Conservation (phyloP, 441 rosid species). For the Flueggea neowawraea region DNA sequence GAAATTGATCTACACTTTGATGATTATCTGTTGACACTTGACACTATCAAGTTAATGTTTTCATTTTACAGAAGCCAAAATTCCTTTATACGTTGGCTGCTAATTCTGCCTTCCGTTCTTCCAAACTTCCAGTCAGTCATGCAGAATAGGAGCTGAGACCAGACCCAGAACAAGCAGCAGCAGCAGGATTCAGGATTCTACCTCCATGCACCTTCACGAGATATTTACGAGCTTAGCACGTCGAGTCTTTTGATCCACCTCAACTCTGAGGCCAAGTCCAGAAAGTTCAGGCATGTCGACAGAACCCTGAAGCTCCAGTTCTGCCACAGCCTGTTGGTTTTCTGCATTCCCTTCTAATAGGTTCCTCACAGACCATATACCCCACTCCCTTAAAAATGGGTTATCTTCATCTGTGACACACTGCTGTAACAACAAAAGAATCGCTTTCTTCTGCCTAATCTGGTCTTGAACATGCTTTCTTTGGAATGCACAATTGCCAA, state of each 20-base stretch:
- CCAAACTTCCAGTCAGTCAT: no score
- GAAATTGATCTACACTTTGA: no score
- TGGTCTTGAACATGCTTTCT: slow-evolving; percentile 56
- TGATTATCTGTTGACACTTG: no score
- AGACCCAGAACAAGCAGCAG: no score
- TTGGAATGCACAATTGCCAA: slow-evolving; percentile 58
- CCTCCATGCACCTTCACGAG: slow-evolving; percentile 27
- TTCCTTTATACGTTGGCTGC: no score
- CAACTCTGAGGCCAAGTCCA: slow-evolving; percentile 66
- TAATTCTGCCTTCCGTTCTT: no score
- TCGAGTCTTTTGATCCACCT: slow-evolving; percentile 49
- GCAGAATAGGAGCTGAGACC: no score
- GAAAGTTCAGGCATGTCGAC: slow-evolving; percentile 64
- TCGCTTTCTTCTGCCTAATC: slow-evolving; percentile 51
- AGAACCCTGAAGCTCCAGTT: slow-evolving; percentile 72
- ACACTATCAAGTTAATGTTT: no score
- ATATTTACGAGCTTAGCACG: slow-evolving; percentile 76
- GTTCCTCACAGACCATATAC: slow-evolving; percentile 71
- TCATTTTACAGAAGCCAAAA: no score
- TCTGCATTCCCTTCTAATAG: slow-evolving; percentile 67
- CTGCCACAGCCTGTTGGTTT: slow-evolving; percentile 61
- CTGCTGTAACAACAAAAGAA: slow-evolving; percentile 63
- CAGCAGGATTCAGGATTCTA: no score
- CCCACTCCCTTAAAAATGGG: slow-evolving; percentile 91
- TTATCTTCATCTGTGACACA: slow-evolving; percentile 78